phyloP scores from a whole-genome alignment of 345 rosid species.

The Combretum micranthum region DNA sequence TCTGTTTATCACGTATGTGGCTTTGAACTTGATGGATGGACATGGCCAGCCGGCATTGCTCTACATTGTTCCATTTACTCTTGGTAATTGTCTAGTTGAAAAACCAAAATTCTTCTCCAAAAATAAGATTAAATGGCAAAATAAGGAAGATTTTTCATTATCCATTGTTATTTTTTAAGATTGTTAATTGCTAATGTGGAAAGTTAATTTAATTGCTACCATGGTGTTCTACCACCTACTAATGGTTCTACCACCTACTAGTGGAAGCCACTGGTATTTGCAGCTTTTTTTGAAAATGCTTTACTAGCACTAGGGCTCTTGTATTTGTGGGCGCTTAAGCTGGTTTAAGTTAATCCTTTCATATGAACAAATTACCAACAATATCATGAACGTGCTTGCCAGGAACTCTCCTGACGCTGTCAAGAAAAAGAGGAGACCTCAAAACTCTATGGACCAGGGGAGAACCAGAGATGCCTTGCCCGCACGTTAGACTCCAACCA shows the following conservation, averaged over 20 bases:
- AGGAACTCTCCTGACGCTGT: conserved; percentile 69
- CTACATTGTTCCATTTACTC: conserved; percentile 91
- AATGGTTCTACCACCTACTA: neutral
- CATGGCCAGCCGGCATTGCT: conserved; percentile 98
- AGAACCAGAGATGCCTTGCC: conserved; percentile 68
- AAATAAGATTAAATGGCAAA: no score
- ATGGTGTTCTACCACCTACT: neutral
- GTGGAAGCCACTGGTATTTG: neutral
- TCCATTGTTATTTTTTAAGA: no score
- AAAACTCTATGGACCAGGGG: conserved; percentile 78
- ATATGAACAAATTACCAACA: neutral
- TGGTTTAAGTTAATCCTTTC: neutral
- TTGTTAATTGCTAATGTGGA: neutral
- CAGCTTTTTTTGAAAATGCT: neutral
- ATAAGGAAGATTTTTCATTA: no score
- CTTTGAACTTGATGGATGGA: conserved; percentile 94
- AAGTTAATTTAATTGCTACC: neutral
- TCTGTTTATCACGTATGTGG: conserved; percentile 85
- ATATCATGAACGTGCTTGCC: neutral
- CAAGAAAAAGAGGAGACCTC: conserved; percentile 78
- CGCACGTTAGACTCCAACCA: conserved; percentile 53
- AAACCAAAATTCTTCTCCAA: no score
- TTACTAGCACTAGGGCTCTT: neutral
- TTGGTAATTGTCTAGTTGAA: conserved; percentile 42
- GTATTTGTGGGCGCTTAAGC: neutral